Evolutionary conservation across 257 asterid genomes (phyloP), one percentile per base, ranked within the genome.

Genomic region (Scutellaria minor): DNA sequence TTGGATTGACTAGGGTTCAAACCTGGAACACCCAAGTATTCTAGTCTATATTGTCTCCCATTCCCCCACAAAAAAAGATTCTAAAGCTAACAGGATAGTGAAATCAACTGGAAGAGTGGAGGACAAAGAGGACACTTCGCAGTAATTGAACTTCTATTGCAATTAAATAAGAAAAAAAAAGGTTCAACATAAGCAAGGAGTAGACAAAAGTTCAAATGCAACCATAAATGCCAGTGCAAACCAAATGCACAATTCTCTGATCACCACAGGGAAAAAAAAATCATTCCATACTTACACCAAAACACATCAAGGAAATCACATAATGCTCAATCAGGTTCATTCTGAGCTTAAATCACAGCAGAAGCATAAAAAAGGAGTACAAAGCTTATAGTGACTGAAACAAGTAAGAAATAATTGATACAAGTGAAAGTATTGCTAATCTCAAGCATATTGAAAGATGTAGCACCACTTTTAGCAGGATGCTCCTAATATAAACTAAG

Each of bases 371-470:
- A 15, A 8, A 35, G 40, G 45, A 39, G 37, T 37, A 40, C 64
- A 51, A 60, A 50, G 70, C 42, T 47, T 50, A 72, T 7, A 50
- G 53, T 7, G 12, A 54, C 55, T 54, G 37, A 8, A 68, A 22
- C 62, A 37, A 65, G 35, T 9, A 40, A 52, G 27, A 52, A 37
- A 41, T 10, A 68, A 55, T 18, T 7, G 15, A 48, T 9, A 66
- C 9, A 73, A 39, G 65, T 62, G 39, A 52, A 41, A 1, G 12
- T 40, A 27, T 41, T 51, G 40, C 37, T 24, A 18, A 7, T 27
- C 37, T 41, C 48, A 64, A 64, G 54, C 64, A 14, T 60, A 39
- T 60, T 42, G 47, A 42, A 39, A 14, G 66, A 39, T 3, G 15
- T 61, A 50, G 11, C 44, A 39, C 5, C 11, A 50, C 11, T 20